A percentile compares a stretch with the other conserved stretches of the same genome.
Conservation (phyloP, 1,284 basidiomycete genomes). For the Hortiboletus rubellus region DNA sequence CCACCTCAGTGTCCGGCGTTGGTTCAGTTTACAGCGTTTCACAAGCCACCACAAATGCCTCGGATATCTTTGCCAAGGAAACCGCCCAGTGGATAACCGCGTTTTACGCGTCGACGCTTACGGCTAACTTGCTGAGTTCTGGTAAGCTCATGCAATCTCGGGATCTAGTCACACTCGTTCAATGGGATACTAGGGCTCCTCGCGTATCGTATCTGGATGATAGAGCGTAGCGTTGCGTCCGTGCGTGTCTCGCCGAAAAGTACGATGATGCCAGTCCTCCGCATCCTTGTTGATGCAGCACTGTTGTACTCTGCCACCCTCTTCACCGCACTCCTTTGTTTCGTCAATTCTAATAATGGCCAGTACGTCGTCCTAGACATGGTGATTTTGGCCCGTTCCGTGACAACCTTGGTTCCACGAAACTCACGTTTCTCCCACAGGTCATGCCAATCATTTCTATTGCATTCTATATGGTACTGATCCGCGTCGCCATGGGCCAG, state of each 20-base stretch:
- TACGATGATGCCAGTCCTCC: slow-evolving; percentile 24
- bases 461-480: too few species aligned
- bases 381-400: too few species aligned
- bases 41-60: slow-evolving; percentile 15
- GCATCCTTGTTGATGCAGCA: slow-evolving; percentile 38
- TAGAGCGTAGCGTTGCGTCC: not conserved
- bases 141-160: slow-evolving; percentile 15
- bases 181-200: slow-evolving; percentile 6
- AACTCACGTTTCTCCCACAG: too few species aligned
- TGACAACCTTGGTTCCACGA: too few species aligned
- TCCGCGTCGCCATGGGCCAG: too few species aligned
- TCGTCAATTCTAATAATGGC: slow-evolving; percentile 15
- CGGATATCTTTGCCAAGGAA: slow-evolving; percentile 27
- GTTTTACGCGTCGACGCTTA: slow-evolving; percentile 32
- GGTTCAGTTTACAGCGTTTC: slow-evolving; percentile 6
- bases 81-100: slow-evolving; percentile 35
- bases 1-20: slow-evolving; percentile 6
- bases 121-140: slow-evolving; percentile 34
- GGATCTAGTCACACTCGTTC: not conserved
- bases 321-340: slow-evolving; percentile 35
- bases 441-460: too few species aligned
- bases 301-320: slow-evolving; percentile 36
- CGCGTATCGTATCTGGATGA: slow-evolving; percentile 18
- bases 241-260: not conserved
- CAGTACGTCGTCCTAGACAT: too few species aligned